Base-by-base conservation (phyloP, 176 grass and related monocot species). In the Oryza meyeriana region DNA sequence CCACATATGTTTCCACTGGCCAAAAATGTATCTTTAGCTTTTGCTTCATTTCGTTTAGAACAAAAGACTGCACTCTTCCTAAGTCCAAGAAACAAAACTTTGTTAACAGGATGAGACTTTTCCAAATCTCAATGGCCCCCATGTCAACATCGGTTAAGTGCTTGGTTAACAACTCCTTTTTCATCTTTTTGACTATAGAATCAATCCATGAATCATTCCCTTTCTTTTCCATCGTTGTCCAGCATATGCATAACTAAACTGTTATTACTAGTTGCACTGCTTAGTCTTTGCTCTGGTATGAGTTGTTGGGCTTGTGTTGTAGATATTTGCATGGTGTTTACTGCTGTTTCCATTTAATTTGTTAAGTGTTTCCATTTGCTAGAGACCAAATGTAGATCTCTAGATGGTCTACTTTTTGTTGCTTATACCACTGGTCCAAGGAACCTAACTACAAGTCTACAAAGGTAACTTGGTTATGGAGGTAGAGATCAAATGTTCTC, bases 151-250 rank as follows among this genome's bases (percentile, higher is more conserved):
- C 12, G 81, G 17, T 47, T 50, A 79, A 48, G 61, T 28, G 41
- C 45, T 79, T 81, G 52, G 42, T 74, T 57, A 45, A 40, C 58
- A 41, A 75, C 74, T 69, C 24, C 4, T 28, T 57, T 75, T 45
- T 24, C 30, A 67, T 74, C 65, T 79, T 91, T 85, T 90, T 88
- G 82, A 90, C 90, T 80, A 76, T 83, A 44, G 8, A 20, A 58
- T 72, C 25, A 79, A 35, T 77, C 69, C 68, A 92, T 84, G 14
- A 30, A 76, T 64, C 50, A 62, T 69, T 71, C 47, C 74, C 16
- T 69, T 30, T 18, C 20, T 8, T 8, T 69, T 79, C 66, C 68
- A 69, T 69, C 55, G 45, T 79, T 77, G 62, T 48, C 44, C 3
- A 33, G 47, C 1, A 50, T 50, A 50, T 50, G 69, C 24, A 65